Base-by-base conservation (phyloP, 2,329 filamentous ascomycete genomes). In the Alternaria viburni region DNA sequence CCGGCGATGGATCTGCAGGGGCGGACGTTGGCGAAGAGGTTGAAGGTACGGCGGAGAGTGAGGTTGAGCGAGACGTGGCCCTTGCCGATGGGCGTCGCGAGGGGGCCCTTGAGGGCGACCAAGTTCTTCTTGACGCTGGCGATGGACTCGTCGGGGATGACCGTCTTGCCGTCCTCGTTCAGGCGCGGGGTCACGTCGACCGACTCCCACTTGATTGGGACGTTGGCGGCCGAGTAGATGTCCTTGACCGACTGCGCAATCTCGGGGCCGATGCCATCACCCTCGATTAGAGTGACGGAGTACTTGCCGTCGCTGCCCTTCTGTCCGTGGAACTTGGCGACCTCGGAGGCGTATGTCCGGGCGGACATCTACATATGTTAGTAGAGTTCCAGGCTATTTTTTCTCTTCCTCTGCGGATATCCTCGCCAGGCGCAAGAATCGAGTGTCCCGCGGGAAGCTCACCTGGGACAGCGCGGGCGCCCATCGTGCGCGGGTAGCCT, bases 1-100 rank as follows among this genome's bases (percentile, higher is more conserved):
- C 96, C 96, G 70, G 92, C 92, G 74, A 99, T 93, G 69, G 93
- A 97, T 80, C 93, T 92, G 90, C 96, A 99, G 68, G 96, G 96
- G 79, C 96, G 94, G 77, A 99, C 88, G 86, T 99, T 99, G 86
- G 96, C 96, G 84, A 99, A 99, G 77, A 99, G 93, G 88, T 99
- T 99, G 87, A 99, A 99, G 69, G 96, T 99, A 80, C 96, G 92
- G 81, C 96, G 95, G 77, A 99, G 93, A 65, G 96, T 99, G 71
- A 99, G 87, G 88, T 99, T 99, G 74, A 99, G 92, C 62, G 96
- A 98, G 81, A 99, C 95, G 85, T 99, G 96, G 79, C 96, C 96
- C 88, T 98, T 99, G 83, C 96, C 96, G 78, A 99, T 89, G 69
- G 96, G 96, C 4, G 96, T 99, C 88, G 96, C 96, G 72, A 99